phyloP scores from a whole-genome alignment of 2,329 filamentous ascomycete genomes.

The Botrytis porri region DNA sequence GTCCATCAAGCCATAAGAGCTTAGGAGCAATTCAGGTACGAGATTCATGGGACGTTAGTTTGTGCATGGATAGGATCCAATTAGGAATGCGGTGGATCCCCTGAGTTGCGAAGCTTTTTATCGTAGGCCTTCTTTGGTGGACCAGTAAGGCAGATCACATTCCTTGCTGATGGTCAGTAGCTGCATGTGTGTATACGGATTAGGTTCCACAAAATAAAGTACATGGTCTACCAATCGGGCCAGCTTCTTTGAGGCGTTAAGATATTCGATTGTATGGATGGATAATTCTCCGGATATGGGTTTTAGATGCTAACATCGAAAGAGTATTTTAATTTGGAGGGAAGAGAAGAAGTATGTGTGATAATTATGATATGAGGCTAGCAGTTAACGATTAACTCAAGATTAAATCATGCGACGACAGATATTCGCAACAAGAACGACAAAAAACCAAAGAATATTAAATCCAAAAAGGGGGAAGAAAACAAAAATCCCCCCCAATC shows the following conservation, averaged over 20 bases:
- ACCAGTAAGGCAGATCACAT: conserved; percentile 9
- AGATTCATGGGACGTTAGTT: conserved; percentile 1
- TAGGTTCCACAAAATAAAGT: conserved; percentile 2
- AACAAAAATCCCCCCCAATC: background rate
- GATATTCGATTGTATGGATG: background rate
- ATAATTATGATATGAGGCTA: background rate
- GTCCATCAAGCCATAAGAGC: background rate
- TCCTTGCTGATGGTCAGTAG: background rate
- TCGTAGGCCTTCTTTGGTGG: background rate
- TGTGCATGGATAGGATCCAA: background rate
- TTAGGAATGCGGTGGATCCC: background rate
- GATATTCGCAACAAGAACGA: background rate
- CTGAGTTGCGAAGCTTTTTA: background rate
- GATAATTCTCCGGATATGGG: background rate
- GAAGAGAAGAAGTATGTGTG: background rate
- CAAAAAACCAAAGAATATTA: background rate
- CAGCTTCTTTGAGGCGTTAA: background rate
- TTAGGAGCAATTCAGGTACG: background rate
- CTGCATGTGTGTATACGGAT: background rate
- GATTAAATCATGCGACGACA: background rate
- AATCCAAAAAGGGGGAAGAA: background rate
- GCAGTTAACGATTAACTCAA: background rate
- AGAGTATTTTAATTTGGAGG: background rate
- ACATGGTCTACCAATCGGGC: background rate
- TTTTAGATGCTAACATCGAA: background rate